These are phyloP conservation scores for Caloboletus inedulis DNA, from an alignment of 1,284 basidiomycete species.

Conservation along the genomic window DNA sequence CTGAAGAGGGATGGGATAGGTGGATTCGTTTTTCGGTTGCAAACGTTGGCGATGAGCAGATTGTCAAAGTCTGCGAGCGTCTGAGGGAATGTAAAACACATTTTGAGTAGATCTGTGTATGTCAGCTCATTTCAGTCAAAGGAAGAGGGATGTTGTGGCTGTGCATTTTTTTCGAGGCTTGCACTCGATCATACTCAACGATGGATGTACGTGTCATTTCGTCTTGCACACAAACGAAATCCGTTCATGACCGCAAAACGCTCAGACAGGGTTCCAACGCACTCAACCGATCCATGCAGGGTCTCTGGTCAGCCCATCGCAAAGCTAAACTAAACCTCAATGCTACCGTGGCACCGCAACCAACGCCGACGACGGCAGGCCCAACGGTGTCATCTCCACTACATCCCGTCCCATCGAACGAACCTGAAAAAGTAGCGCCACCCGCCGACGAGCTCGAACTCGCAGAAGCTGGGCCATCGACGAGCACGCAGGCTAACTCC, in stretches of 20 bases:
- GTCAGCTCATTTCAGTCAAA: too few species aligned
- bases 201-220: conserved; percentile 22
- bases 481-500: not conserved
- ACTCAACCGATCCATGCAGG: conserved; percentile 74
- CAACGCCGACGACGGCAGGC: not conserved
- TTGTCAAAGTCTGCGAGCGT: conserved; percentile 57
- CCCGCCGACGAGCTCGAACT: conserved; percentile 1
- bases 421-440: not conserved
- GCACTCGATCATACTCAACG: not conserved
- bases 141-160: not conserved
- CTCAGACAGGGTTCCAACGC: conserved; percentile 64
- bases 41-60: conserved; percentile 69
- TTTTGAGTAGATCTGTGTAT: conserved; percentile 22
- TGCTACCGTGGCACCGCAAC: conserved; percentile 31
- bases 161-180: conserved; percentile 2
- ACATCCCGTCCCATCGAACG: conserved; percentile 16
- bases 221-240: not conserved
- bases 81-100: conserved; percentile 43
- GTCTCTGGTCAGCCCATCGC: conserved; percentile 66
- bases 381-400: conserved; percentile 29
- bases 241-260: conserved; percentile 13
- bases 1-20: conserved; percentile 37
- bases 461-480: conserved; percentile 19
- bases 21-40: conserved; percentile 82
- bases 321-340: conserved; percentile 67